Evolutionary conservation across 2,329 filamentous ascomycete genomes (phyloP), one percentile per base, ranked within the genome.

Genomic region (Acrodontium crateriforme): DNA sequence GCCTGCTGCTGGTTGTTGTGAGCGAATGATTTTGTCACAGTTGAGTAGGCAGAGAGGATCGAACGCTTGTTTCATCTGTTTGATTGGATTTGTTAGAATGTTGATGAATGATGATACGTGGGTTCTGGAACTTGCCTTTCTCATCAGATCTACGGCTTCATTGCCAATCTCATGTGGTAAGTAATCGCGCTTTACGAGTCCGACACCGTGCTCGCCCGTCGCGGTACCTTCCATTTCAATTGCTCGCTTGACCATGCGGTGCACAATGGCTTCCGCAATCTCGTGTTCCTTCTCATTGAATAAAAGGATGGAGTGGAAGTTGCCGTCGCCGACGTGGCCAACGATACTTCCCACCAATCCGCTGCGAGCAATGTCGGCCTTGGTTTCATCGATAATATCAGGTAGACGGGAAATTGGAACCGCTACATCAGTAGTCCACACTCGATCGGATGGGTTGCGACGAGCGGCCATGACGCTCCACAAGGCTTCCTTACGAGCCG

Each of bases 241-340:
- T 0, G 82, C 82, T 36, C 78, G 66, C 65, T 85, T 84, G 31
- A 87, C 79, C 82, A 89, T 89, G 32, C 73, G 67, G 49, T 85
- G 78, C 15, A 89, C 78, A 15, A 87, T 60, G 21, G 66, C 65
- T 46, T 83, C 77, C 2, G 78, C 77, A 30, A 69, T 65, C 32
- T 63, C 56, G 39, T 74, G 67, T 52, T 87, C 73, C 13, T 63
- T 57, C n/a, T 79, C 69, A 32, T 72, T 77, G 49, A 73, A 71
- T 14, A 77, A 52, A 14, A 77, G 58, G 33, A 76, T 74, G 4
- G 70, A 67, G 44, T 82, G 77, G 43, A 81, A 81, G 44, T 81
- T 81, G 12, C 77, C 76, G 48, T 82, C 77, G 2, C 77, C 77
- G 2, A 80, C 76, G 46, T 82, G 77, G 0, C 77, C 77, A 14